A percentile compares a stretch with the other conserved stretches of the same genome.
These are phyloP conservation scores for Evernia prunastri DNA, from an alignment of 495 filamentous ascomycete genomes.

Conservation along the genomic window DNA sequence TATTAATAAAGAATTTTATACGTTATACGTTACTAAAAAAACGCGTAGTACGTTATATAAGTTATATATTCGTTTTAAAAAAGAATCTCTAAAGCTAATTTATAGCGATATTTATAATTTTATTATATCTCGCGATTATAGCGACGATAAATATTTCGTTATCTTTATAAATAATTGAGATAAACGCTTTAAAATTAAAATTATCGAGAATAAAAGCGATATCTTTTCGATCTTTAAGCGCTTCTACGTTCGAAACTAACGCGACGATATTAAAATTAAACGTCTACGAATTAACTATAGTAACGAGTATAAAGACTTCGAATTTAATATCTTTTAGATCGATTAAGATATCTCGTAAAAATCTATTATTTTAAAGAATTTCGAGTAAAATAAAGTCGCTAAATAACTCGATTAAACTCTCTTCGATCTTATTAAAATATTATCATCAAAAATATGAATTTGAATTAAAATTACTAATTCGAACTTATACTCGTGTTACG, in stretches of 20 bases:
- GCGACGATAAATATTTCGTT: background rate
- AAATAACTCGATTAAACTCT: background rate
- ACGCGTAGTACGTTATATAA: background rate
- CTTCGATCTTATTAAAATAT: background rate
- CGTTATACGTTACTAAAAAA: background rate
- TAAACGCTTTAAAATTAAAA: too few species aligned
- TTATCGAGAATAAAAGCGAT: too few species aligned
- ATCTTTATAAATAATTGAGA: background rate
- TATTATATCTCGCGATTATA: background rate
- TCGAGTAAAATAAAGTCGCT: background rate
- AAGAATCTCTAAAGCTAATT: background rate
- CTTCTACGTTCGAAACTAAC: background rate
- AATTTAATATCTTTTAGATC: background rate
- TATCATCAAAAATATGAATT: background rate
- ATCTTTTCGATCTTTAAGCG: too few species aligned
- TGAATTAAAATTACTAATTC: background rate
- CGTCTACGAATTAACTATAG: background rate
- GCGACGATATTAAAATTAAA: background rate
- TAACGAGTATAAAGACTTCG: background rate
- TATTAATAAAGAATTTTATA: background rate
- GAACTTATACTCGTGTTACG: background rate
- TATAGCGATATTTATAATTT: too few species aligned
- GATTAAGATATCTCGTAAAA: slow-evolving; percentile 2
- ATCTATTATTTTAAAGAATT: background rate
- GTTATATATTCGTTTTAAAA: background rate